These are phyloP conservation scores for Ophiostoma montium DNA, from an alignment of 2,329 filamentous ascomycete genomes.

Conservation along the genomic window DNA sequence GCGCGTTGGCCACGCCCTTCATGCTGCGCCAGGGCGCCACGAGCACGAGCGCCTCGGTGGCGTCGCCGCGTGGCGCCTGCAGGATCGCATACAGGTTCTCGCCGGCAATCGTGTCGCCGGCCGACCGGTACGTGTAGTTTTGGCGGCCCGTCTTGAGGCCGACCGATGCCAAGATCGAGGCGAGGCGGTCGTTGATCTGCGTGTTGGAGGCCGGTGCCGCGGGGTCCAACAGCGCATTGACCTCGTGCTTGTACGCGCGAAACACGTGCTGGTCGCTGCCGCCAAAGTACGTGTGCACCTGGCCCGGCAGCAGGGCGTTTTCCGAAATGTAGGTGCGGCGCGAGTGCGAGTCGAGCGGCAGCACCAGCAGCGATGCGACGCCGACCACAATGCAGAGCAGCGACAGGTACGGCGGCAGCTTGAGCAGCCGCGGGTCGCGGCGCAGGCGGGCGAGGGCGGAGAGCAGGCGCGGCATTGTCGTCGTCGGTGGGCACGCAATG, in stretches of 20 bases:
- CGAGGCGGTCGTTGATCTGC: conserved; percentile 56
- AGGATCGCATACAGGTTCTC: conserved; percentile 91
- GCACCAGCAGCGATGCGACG: conserved; percentile 74
- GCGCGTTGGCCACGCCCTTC: conserved; percentile 64
- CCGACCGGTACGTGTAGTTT: conserved; percentile 71
- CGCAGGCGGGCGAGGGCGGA: conserved; percentile 51
- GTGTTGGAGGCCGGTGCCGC: conserved; percentile 26
- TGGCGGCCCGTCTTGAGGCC: conserved; percentile 82
- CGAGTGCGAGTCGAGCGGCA: conserved; percentile 84
- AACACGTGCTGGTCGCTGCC: conserved; percentile 94
- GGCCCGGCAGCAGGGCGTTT: conserved; percentile 86
- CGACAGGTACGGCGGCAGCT: conserved; percentile 77
- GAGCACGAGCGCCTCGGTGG: conserved; percentile 90
- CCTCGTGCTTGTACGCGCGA: conserved; percentile 74
- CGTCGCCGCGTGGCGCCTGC: conserved; percentile 85
- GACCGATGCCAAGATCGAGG: conserved; percentile 58
- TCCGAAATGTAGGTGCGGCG: conserved; percentile 92
- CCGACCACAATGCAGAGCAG: conserved; percentile 73
- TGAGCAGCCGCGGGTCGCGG: conserved; percentile 67
- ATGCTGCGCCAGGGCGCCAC: conserved; percentile 81
- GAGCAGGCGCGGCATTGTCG: not conserved
- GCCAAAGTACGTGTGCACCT: conserved; percentile 95
- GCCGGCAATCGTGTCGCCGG: conserved; percentile 58
- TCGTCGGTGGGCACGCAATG: not conserved
- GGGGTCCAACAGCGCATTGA: conserved; percentile 40